Base-by-base conservation (phyloP, 139 green algal genomes). In the Micromonas pusilla region DNA sequence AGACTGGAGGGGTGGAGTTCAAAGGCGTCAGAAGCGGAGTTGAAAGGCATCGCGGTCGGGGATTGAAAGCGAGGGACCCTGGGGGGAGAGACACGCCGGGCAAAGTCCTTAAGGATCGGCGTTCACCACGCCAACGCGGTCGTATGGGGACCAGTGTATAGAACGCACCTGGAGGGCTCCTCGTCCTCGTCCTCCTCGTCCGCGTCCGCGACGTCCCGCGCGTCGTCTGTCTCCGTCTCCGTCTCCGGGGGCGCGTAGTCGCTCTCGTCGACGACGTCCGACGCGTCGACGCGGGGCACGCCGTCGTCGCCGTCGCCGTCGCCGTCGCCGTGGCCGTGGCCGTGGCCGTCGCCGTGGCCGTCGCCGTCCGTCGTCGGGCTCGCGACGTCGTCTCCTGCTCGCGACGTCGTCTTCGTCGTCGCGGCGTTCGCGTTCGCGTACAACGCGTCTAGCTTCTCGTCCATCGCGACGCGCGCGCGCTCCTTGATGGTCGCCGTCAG, bases 141-240 rank as follows among this genome's bases (percentile, higher is more conserved):
- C n/a, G 23, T 25, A 65, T 65, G 23, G 23, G 2, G n/a, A 23
- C 26, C 54, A 65, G 26, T 65, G 23, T 31, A 65, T 20, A 23
- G 54, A 31, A n/a, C n/a, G n/a, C 54, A 31, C 2, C 54, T 65
- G n/a, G n/a, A 31, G 23, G n/a, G 23, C 23, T 65, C 54, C 26
- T 65, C 54, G 54, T 65, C 54, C 54, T 65, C 54, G n/a, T 65
- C 54, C 54, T 65, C 54, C 23, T 65, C 54, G 54, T 65, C 23
- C 2, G 54, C n/a, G 1, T 65, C 26, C 2, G n/a, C 54, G n/a
- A 2, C 26, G 23, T 65, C 54, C n/a, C n/a, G 1, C 54, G 54
- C 54, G n/a, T 25, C 2, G 54, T 25, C 54, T 25, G 26, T 2
- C 54, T 23, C 54, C 54, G n/a, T 25, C 2, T 65, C 23, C 26